phyloP scores from a whole-genome alignment of 2,329 filamentous ascomycete genomes.

The Fusarium equiseti region DNA sequence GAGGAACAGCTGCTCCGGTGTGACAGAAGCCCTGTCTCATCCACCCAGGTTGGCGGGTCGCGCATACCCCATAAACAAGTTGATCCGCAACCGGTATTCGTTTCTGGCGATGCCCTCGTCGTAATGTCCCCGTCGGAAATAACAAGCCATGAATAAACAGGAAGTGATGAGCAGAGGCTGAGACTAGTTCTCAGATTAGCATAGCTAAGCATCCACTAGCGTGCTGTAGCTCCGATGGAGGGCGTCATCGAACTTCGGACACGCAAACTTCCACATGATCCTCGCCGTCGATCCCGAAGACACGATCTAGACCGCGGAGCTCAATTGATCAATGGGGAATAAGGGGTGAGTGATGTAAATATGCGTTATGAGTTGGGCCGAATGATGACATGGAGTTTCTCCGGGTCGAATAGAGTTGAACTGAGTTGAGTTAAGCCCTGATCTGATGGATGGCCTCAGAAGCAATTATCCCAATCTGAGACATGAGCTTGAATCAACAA shows the following conservation, averaged over 20 bases:
- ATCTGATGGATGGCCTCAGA: conserved; percentile 5
- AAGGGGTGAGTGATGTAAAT: conserved; percentile 11
- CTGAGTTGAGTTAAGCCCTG: conserved; percentile 2
- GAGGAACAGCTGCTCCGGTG: conserved; percentile 12
- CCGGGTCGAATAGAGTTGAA: neutral
- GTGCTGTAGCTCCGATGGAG: conserved; percentile 7
- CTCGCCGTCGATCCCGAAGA: conserved; percentile 30
- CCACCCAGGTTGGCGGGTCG: conserved; percentile 17
- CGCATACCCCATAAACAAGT: neutral
- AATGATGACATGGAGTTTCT: conserved; percentile 12
- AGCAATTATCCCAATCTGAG: neutral
- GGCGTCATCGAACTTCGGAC: conserved; percentile 29
- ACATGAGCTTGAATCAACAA: neutral
- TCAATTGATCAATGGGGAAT: neutral
- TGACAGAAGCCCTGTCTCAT: conserved; percentile 21
- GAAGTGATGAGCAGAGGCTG: conserved; percentile 29
- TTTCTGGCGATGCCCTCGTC: conserved; percentile 16
- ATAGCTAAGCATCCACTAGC: conserved; percentile 28
- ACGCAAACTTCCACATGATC: conserved; percentile 35
- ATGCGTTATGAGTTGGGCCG: neutral
- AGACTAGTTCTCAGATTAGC: conserved; percentile 22
- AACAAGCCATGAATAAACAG: neutral
- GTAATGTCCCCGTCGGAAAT: conserved; percentile 15
- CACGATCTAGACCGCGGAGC: neutral
- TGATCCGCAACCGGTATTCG: conserved; percentile 23